Evolutionary conservation across 768 basidiomycete genomes (phyloP).

Genomic region (Suillus discolor): DNA sequence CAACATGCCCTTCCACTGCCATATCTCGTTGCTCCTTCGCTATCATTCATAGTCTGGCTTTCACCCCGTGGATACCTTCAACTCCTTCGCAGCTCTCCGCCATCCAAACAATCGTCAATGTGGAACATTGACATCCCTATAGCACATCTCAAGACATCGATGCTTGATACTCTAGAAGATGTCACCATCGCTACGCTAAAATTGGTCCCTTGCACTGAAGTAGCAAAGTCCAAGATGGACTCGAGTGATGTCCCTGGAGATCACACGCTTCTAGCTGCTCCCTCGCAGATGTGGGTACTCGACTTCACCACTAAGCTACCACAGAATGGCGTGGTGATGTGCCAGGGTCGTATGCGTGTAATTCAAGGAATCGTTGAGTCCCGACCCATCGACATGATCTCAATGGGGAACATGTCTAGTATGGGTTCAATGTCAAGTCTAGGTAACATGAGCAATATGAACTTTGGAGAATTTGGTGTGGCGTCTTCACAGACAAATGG

Average conservation of each 20-base stretch:
- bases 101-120: conserved; percentile 15
- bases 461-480: conserved; percentile 25
- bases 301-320: conserved; percentile 66
- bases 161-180: conserved; percentile 47
- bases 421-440: conserved; percentile 28
- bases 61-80: conserved; percentile 72
- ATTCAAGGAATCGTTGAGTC: conserved; percentile 64
- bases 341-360: conserved; percentile 71
- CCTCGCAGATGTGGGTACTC: conserved; percentile 58
- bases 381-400: neutral
- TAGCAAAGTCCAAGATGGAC: conserved; percentile 9
- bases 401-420: conserved; percentile 24
- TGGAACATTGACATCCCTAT: conserved; percentile 56
- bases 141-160: conserved; percentile 45
- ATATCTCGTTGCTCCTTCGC: conserved; percentile 64
- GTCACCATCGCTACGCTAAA: conserved; percentile 57
- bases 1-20: conserved; percentile 66
- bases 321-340: conserved; percentile 63
- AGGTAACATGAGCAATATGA: conserved; percentile 30
- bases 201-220: conserved; percentile 35
- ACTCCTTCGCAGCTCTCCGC: conserved; percentile 45
- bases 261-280: conserved; percentile 23
- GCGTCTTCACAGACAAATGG: conserved; percentile 23
- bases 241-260: conserved; percentile 25
- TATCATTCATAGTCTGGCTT: conserved; percentile 72